Percentiles rank a stretch among this genome's conserved stretches.
Evolutionary conservation across 139 green algal genomes (phyloP).

Genomic region (Micractinium conductrix): DNA sequence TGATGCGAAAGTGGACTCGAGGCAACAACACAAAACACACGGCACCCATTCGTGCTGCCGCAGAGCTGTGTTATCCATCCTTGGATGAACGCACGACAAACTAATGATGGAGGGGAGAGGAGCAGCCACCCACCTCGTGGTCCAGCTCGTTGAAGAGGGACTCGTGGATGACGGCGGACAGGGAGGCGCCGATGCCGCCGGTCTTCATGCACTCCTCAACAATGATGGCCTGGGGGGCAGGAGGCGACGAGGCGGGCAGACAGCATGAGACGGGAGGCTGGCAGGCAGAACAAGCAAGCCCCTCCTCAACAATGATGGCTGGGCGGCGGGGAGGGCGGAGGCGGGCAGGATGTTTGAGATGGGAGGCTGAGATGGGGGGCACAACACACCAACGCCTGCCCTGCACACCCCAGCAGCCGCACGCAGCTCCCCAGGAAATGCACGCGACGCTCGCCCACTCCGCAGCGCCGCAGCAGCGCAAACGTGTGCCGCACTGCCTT

Average conservation of each 20-base stretch:
- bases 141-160: constrained; percentile 95
- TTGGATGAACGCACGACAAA: no score
- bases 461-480: no score
- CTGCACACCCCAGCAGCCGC: no score
- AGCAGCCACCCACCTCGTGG: constrained; percentile 67
- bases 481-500: no score
- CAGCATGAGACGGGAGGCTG: not conserved
- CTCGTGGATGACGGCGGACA: constrained; percentile 94
- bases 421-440: no score
- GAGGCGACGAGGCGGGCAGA: not conserved
- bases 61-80: no score
- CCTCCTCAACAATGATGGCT: not conserved
- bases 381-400: not conserved
- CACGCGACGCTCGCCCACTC: no score
- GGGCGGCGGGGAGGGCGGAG: no score
- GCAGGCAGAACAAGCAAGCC: not conserved
- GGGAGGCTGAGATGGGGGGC: not conserved
- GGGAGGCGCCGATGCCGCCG: constrained; percentile 91
- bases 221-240: constrained; percentile 77
- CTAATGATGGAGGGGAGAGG: no score
- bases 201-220: constrained; percentile 99
- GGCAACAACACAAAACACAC: no score
- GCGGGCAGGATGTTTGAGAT: not conserved
- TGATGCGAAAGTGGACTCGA: no score
- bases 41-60: no score